phyloP scores from a whole-genome alignment of 2,329 filamentous ascomycete species.

The Alternaria arbusti region DNA sequence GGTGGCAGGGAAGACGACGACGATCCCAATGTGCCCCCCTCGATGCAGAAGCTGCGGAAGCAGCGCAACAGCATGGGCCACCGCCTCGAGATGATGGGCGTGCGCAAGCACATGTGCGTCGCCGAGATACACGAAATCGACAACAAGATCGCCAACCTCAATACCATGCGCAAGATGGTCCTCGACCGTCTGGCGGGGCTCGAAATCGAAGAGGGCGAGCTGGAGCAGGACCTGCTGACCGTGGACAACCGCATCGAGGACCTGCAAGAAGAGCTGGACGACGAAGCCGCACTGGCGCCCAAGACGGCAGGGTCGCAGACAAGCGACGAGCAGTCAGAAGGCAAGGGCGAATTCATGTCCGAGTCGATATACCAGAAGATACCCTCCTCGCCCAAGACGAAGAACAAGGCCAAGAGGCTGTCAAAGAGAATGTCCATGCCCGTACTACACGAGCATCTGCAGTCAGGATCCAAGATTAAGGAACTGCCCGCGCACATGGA shows the following conservation, averaged over 20 bases:
- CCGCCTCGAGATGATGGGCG: conserved; percentile 85
- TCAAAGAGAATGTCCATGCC: conserved; percentile 85
- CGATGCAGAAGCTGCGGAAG: conserved; percentile 75
- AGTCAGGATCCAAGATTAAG: conserved; percentile 85
- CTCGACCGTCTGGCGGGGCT: conserved; percentile 83
- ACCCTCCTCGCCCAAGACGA: conserved; percentile 59
- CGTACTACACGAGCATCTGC: conserved; percentile 92
- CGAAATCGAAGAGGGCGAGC: conserved; percentile 86
- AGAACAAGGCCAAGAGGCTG: conserved; percentile 59
- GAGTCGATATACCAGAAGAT: conserved; percentile 97
- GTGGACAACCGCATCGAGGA: conserved; percentile 69
- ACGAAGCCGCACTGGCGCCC: conserved; percentile 54
- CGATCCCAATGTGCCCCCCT: conserved; percentile 65
- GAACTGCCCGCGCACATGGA: conserved; percentile 90
- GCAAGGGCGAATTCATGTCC: conserved; percentile 79
- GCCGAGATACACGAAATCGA: conserved; percentile 96
- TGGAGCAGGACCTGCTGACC: conserved; percentile 81
- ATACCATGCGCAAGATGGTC: conserved; percentile 90
- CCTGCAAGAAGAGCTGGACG: conserved; percentile 64
- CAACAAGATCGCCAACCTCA: conserved; percentile 91
- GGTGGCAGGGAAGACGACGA: conserved; percentile 62
- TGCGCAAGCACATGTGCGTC: conserved; percentile 97
- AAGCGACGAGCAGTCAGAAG: conserved; percentile 63
- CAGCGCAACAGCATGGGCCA: conserved; percentile 82
- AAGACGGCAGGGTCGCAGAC: conserved; percentile 48